These are phyloP conservation scores for Alloascoidea africana DNA, from an alignment of 805 yeast genomes.

Conservation along the genomic window DNA sequence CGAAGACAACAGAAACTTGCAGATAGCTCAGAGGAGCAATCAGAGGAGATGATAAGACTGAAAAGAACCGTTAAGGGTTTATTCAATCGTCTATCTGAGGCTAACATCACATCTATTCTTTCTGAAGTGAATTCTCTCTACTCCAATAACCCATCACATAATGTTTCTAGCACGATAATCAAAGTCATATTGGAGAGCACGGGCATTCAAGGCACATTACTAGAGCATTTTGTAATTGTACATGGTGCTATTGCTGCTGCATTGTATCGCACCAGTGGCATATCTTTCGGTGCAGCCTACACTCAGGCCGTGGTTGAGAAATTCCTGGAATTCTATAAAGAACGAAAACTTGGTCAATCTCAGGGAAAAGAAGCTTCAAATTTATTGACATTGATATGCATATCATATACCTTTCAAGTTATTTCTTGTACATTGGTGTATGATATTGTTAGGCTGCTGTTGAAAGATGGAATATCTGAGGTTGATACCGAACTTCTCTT, in stretches of 20 bases:
- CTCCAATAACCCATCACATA: conserved; percentile 54
- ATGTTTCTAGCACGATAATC: conserved; percentile 61
- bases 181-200: conserved; percentile 50
- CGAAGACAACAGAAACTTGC: conserved; percentile 39
- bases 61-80: conserved; percentile 64
- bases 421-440: conserved; percentile 62
- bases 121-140: conserved; percentile 53
- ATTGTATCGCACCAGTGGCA: conserved; percentile 64
- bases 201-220: conserved; percentile 42
- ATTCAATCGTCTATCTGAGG: conserved; percentile 78
- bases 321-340: conserved; percentile 30
- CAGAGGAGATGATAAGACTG: conserved; percentile 33
- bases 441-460: conserved; percentile 43
- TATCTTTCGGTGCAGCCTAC: conserved; percentile 79
- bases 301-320: conserved; percentile 68
- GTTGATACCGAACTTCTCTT: conserved; percentile 63
- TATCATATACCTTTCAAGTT: conserved; percentile 64
- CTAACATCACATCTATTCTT: conserved; percentile 59
- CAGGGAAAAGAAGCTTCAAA: conserved; percentile 39
- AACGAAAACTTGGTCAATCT: conserved; percentile 17
- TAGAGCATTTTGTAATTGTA: conserved; percentile 66
- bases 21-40: conserved; percentile 20
- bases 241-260: conserved; percentile 71
- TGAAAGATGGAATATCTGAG: conserved; percentile 47
- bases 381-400: conserved; percentile 56